Base-by-base conservation (phyloP, 1,284 basidiomycete genomes). In the Ustilago loliicola region DNA sequence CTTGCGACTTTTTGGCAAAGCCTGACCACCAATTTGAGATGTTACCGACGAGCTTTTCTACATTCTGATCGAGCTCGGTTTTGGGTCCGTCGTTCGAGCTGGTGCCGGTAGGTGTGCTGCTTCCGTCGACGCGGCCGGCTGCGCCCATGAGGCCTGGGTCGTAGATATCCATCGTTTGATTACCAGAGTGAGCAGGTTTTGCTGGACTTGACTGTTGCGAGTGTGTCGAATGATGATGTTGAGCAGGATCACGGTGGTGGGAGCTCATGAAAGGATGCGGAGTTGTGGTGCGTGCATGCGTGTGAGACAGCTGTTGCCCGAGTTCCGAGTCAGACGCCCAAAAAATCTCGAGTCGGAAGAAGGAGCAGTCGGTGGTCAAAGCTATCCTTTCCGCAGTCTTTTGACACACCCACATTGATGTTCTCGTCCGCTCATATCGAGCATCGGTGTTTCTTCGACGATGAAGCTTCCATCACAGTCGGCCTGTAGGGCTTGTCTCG, bases 11-110 rank as follows among this genome's bases (percentile, higher is more conserved):
- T 34, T 83, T 79, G 55, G 72, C 79, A 19, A 86, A 63, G 34
- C 79, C 82, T 17, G 60, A 69, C 82, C 83, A 86, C 84, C 84
- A 86, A 15, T 63, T 76, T 9, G 81, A 80, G 42, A 86, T 71
- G 42, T 80, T 79, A 13, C 80, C 77, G 0, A 83, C 81, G 23
- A 84, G 54, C 64, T 83, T 77, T 32, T 75, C 69, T 11, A 86
- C 83, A 21, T 82, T 79, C 30, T 79, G 70, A 50, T 86, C 83
- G 36, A 85, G 68, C 13, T 81, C 72, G 13, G 79, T 74, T 38
- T 71, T 66, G 54, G 54, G 51, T n/a, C 25, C 9, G 5, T 45
- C 53, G 50, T 25, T 52, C 8, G 65, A 30, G 5, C 36, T 45
- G 53, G 54, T 48, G 58, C 30, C 36, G 13, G 55, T 56, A 0